These are phyloP conservation scores for Starmerella asiatica DNA, from an alignment of 805 yeast genomes.

Conservation along the genomic window DNA sequence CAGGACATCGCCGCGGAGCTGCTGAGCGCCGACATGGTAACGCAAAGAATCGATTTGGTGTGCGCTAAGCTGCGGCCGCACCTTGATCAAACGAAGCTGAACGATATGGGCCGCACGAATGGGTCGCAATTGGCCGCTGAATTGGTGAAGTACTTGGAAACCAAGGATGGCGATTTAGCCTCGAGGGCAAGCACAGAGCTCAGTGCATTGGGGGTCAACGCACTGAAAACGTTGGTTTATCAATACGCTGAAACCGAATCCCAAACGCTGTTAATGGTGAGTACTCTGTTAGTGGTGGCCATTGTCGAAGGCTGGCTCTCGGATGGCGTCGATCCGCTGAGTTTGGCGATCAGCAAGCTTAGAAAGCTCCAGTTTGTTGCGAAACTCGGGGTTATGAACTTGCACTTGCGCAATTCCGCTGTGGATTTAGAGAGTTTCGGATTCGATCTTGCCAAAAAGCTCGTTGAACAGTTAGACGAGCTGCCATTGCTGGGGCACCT, in stretches of 20 bases:
- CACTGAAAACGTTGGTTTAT: slow-evolving; percentile 11
- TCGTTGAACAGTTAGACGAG: not conserved
- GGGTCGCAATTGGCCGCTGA: not conserved
- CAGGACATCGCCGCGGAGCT: not conserved
- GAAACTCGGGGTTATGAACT: slow-evolving; percentile 3
- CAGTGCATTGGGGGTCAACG: slow-evolving; percentile 14
- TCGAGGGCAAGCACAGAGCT: not conserved
- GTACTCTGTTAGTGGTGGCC: slow-evolving; percentile 12
- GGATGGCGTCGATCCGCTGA: slow-evolving; percentile 4
- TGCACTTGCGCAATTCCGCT: not conserved
- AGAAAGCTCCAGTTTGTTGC: slow-evolving; percentile 6
- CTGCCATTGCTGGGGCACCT: not conserved
- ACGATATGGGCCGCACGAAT: slow-evolving; percentile 7
- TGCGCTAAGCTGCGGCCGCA: slow-evolving; percentile 4
- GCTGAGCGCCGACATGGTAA: slow-evolving; percentile 6
- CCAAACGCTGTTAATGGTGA: slow-evolving; percentile 5
- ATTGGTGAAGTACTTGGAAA: not conserved
- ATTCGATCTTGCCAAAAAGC: slow-evolving; percentile 3
- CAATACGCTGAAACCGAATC: slow-evolving; percentile 8
- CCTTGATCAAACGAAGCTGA: slow-evolving; percentile 5
- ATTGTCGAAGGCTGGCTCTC: slow-evolving; percentile 19
- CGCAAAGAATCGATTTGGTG: slow-evolving; percentile 6
- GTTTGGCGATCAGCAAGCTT: slow-evolving; percentile 3
- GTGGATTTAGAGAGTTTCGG: slow-evolving; percentile 9
- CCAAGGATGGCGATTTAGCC: not conserved